Evolutionary conservation across 148 eudicot genomes (phyloP).

Genomic region (Nyssa sinensis): DNA sequence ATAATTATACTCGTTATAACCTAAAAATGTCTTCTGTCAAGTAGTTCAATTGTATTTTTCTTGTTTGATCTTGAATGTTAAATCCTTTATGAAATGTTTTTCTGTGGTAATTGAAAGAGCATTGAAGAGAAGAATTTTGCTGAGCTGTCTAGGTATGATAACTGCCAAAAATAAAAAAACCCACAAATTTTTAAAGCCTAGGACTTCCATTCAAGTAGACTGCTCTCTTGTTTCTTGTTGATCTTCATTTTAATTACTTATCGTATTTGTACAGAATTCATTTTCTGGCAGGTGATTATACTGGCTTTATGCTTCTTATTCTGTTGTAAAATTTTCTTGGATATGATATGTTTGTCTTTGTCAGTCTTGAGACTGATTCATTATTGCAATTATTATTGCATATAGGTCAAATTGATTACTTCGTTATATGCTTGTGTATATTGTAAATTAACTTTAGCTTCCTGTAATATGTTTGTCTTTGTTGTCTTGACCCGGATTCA

Average conservation of each 20-base stretch:
- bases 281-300: no score
- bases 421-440: no score
- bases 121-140: background rate
- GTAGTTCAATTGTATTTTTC: background rate
- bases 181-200: background rate
- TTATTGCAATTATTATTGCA: no score
- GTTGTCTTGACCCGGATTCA: no score
- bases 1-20: conserved; percentile 25
- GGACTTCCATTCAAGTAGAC: background rate
- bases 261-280: no score
- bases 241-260: background rate
- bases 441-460: no score
- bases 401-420: no score
- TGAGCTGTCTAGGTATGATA: background rate
- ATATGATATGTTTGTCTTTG: background rate
- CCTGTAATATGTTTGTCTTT: background rate
- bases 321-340: background rate
- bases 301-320: background rate
- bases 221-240: background rate
- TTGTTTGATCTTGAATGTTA: background rate
- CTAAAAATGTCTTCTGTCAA: conserved; percentile 27
- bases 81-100: background rate
- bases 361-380: no score
- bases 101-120: background rate
- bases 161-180: no score